Base-by-base conservation (phyloP, 1,284 basidiomycete species). In the Porogramme epimiltina region DNA sequence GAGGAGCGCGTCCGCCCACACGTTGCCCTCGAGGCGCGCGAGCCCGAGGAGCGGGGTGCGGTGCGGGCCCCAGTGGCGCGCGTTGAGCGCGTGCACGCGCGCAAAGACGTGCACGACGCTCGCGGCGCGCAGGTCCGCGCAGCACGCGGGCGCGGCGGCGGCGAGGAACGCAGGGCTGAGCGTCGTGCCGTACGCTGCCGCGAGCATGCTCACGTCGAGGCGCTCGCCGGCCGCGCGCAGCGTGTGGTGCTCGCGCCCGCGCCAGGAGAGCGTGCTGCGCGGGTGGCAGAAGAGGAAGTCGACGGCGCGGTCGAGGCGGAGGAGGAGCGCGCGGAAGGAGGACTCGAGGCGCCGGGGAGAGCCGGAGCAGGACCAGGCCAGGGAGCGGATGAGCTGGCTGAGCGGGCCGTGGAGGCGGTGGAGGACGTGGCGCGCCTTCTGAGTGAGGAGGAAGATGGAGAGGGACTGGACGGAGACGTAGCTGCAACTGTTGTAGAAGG, bases 381-480 rank as follows among this genome's bases (percentile, higher is more conserved):
- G 34, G 10, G 13, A 5, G 34, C n/a, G 34, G 34, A 37, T 13
- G 34, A 37, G 34, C 9, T n/a, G 13, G n/a, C 9, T 9, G 34
- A 37, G 9, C 8, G 34, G 10, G 34, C 13, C 34, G 16, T 37
- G 34, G 8, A 37, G 9, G 34, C 34, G 34, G 34, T 37, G 34
- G 34, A 37, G n/a, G 34, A 18, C 5, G 34, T 9, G 5, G 34
- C 10, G 34, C 5, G n/a, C n/a, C 34, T 37, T 13, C 34, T 37
- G 34, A 16, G n/a, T 6, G 34, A 37, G 8, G 34, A 4, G 34
- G 16, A 37, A 37, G 13, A 37, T 16, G 13, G n/a, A 10, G 10
- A 37, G 16, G n/a, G 34, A 37, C n/a, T 37, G 34, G 15, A 38
- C 38, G 3, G 46, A 47, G 13, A 47, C 18, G 38, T 47, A 47